Evolutionary conservation across 352 stramenopile species (phyloP).

Genomic region (Globisporangium paddicum): DNA sequence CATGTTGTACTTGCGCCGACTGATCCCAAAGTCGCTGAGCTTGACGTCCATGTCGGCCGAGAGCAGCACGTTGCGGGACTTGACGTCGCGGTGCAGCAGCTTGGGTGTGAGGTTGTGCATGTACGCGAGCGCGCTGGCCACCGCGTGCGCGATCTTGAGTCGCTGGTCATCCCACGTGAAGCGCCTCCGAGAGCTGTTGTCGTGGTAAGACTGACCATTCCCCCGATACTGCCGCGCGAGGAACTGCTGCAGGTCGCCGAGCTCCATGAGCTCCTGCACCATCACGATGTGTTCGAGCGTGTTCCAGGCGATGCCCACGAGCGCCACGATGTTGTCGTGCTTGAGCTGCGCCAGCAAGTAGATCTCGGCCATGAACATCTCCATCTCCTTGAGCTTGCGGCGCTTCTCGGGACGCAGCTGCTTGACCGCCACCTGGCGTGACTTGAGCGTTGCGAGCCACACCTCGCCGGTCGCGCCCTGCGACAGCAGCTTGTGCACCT

Average conservation of each 20-base stretch:
- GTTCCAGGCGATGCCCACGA: slow-evolving; percentile 65
- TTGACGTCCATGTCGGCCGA: slow-evolving; percentile 23
- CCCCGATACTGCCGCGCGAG: slow-evolving; percentile 22
- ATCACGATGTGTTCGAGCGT: slow-evolving; percentile 68
- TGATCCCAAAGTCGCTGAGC: slow-evolving; percentile 81
- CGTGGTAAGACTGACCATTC: slow-evolving; percentile 6
- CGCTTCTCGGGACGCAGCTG: slow-evolving; percentile 53
- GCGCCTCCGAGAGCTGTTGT: background rate
- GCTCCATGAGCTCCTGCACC: slow-evolving; percentile 72
- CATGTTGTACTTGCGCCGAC: slow-evolving; percentile 30
- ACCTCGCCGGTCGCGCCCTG: slow-evolving; percentile 58
- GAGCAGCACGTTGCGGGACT: slow-evolving; percentile 13
- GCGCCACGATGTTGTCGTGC: slow-evolving; percentile 57
- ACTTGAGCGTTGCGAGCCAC: slow-evolving; percentile 58
- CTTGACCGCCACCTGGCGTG: slow-evolving; percentile 55
- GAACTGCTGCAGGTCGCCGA: slow-evolving; percentile 59
- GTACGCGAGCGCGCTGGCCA: slow-evolving; percentile 70
- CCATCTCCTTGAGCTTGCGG: slow-evolving; percentile 49
- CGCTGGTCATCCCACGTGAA: slow-evolving; percentile 55
- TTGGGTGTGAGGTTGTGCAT: slow-evolving; percentile 40
- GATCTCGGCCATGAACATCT: slow-evolving; percentile 72
- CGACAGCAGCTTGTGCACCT: slow-evolving; percentile 46
- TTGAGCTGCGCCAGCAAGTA: slow-evolving; percentile 70
- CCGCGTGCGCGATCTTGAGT: slow-evolving; percentile 43
- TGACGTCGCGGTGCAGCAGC: slow-evolving; percentile 14